A percentile compares a stretch with the other conserved stretches of the same genome.
Conservation (phyloP, 129 eudicot species). For the Pseudognaphalium luteoalbum region DNA sequence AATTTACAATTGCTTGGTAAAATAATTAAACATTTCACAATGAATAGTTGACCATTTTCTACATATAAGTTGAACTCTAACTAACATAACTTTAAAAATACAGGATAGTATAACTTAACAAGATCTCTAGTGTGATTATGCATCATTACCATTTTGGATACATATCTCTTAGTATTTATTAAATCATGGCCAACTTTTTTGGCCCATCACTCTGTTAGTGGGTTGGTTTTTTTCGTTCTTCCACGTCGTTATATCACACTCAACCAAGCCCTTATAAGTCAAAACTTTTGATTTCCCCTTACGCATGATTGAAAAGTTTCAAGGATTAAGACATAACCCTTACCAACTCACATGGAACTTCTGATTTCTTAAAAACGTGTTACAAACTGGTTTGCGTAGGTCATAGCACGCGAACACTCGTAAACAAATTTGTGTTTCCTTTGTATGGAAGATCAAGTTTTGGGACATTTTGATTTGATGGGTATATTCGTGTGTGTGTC, state of each 20-base stretch:
- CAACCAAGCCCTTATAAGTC: slow-evolving; percentile 12
- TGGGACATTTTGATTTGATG: not conserved
- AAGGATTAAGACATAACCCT: slow-evolving; percentile 25
- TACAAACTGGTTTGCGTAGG: not conserved
- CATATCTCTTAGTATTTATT: not conserved
- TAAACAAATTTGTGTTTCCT: not conserved
- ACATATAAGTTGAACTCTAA: not conserved
- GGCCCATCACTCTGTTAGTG: slow-evolving; percentile 11
- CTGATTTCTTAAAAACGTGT: slow-evolving; percentile 26
- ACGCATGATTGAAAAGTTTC: slow-evolving; percentile 33
- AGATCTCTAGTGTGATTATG: not conserved
- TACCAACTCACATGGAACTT: slow-evolving; percentile 22
- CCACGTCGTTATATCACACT: slow-evolving; percentile 35
- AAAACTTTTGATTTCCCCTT: slow-evolving; percentile 21
- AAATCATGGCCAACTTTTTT: slow-evolving; percentile 19
- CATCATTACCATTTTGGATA: not conserved
- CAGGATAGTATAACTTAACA: not conserved
- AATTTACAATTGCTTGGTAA: no score
- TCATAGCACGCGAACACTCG: not conserved
- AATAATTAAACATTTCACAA: no score
- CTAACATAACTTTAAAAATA: not conserved
- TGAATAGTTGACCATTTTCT: no score
- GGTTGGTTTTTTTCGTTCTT: slow-evolving; percentile 8
- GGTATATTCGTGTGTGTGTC: not conserved
- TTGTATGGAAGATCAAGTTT: not conserved